Evolutionary conservation across 2,329 filamentous ascomycete species (phyloP), one percentile per base, ranked within the genome.

Genomic region (Sporothrix variecibatus): DNA sequence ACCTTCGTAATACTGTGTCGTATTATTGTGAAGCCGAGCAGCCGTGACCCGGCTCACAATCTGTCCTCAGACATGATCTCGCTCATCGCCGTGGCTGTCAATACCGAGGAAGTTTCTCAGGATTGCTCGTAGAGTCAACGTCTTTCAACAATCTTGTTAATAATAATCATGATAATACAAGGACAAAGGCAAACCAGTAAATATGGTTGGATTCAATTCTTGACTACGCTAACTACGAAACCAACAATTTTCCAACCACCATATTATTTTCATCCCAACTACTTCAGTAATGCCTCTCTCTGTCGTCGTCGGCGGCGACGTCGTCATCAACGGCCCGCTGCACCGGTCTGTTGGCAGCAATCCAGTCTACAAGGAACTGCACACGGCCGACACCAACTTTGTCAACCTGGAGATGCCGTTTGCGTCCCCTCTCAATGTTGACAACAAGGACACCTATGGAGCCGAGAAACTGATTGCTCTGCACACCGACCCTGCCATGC

Each of bases 371-470:
- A 6, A 8, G 4, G 51, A 60, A 5, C 51, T 71, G 34, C 34
- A 28, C 51, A 58, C 49, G 34, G 69, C 34, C 49, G 51, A 71
- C 69, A 17, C 69, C 69, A 71, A 46, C 38, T 71, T 71, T 46
- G 15, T 58, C 23, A 71, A 71, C 51, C 49, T 70, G 46, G 49
- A 70, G 31, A 70, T 70, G 67, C 67, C 67, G 9, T 70, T 70
- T 56, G 67, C 67, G 28, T 28, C 6, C 67, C 67, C 5, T 9
- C 3, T 23, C 26, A 3, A n/a, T n/a, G 67, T 17, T 12, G 60
- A 26, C 34, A 65, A 65, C 60, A 65, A 9, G 0, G 60, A 65
- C 34, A 43, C 60, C 3, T 65, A 40, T 12, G 60, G 34, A n/a
- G 60, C 60, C 34, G 34, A 65, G 34, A 43, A 65, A 7, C n/a